Base-by-base conservation (phyloP, 768 basidiomycete genomes). In the Kwoniella bestiolae region DNA sequence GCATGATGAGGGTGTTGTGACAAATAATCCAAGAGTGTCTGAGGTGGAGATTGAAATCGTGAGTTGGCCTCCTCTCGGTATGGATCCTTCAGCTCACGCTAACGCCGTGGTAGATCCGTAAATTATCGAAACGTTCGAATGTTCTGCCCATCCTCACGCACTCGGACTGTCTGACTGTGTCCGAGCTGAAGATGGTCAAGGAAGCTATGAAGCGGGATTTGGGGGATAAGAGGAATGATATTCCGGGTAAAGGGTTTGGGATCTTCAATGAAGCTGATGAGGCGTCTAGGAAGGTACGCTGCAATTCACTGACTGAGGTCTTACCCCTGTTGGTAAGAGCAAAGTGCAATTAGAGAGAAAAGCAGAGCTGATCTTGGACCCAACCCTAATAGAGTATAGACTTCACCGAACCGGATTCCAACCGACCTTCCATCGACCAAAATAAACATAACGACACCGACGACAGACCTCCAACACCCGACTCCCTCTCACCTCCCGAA, bases 111-210 rank as follows among this genome's bases (percentile, higher is more conserved):
- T 61, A 75, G 76, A 73, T 78, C 28, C 69, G 67, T 14, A 66
- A 66, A 34, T 41, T 75, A 5, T 41, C 56, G 3, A 45, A 41
- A 12, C 56, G 74, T 25, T 45, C 68, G 18, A 75, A 75, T 41
- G 68, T 78, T 32, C 56, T 78, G 3, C 76, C 74, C 2, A 60
- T 78, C n/a, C 56, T 78, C 23, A 65, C 72, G 2, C 67, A 74
- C 35, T 47, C 60, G 25, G 76, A 78, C 53, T 58, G 46, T 8
- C 44, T 78, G 26, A 73, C 74, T 3, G 62, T 45, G 3, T 25
- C 55, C 5, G 71, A 78, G 45, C 68, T 73, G 4, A 53, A 47
- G 1, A 23, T 21, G 5, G 74, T 75, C 18, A 52, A 56, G 25
- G 23, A 9, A 2, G 70, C 57, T 5, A 60, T 78, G 16, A 56